Percentiles rank a stretch among this genome's conserved stretches.
These are phyloP conservation scores for Tuber magnatum DNA, from an alignment of 495 filamentous ascomycete genomes.

Conservation along the genomic window DNA sequence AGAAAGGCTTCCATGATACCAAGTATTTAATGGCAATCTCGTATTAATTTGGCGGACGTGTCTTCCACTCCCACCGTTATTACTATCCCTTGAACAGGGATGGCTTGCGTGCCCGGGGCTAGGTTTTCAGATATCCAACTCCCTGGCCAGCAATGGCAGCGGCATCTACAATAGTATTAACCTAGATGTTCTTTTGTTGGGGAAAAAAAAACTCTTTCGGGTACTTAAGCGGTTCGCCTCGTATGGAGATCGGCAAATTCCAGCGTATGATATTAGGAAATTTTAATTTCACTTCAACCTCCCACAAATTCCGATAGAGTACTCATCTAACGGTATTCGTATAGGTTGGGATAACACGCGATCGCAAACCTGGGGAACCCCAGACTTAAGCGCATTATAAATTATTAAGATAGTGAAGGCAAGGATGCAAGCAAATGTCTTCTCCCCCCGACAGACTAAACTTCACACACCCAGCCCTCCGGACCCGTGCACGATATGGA, in stretches of 20 bases:
- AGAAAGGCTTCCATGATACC: neutral
- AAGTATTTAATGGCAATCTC: neutral
- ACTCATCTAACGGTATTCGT: too few relatives aligned
- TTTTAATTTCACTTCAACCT: neutral
- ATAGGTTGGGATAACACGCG: neutral
- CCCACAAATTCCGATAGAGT: neutral
- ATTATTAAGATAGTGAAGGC: neutral
- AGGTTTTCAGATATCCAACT: neutral
- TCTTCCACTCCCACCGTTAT: neutral
- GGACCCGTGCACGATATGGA: neutral
- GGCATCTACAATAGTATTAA: neutral
- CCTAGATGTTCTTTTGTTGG: neutral
- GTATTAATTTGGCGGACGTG: neutral
- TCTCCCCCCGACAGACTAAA: too few relatives aligned
- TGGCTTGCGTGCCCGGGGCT: neutral
- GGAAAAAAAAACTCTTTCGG: neutral
- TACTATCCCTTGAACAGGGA: neutral
- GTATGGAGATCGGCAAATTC: neutral
- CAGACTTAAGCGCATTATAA: neutral
- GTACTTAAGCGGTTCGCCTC: neutral
- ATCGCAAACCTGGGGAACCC: neutral
- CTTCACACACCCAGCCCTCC: neutral
- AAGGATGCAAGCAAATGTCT: neutral
- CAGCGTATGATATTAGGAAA: neutral
- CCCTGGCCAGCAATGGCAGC: neutral